Evolutionary conservation across 2,329 filamentous ascomycete species (phyloP).

Genomic region (Colletotrichum brevisporum): DNA sequence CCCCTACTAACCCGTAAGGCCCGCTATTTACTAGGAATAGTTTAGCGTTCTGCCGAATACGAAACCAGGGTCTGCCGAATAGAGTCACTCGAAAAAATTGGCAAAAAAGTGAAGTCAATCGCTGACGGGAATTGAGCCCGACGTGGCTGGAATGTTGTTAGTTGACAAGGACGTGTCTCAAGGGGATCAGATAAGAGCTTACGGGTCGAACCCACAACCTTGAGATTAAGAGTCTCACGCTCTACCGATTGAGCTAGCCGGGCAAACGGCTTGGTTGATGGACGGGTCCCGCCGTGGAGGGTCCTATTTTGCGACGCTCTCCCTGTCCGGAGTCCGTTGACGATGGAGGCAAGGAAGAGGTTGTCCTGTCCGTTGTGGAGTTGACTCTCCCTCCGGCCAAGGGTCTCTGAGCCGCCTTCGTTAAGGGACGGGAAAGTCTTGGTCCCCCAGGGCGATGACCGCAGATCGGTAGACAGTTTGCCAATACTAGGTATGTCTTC

Average conservation of each 20-base stretch:
- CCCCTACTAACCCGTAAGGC: too few species aligned
- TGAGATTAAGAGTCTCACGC: conserved; percentile 79
- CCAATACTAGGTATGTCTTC: not conserved
- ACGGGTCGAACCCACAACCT: conserved; percentile 67
- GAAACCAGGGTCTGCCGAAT: too few species aligned
- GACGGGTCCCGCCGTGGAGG: not conserved
- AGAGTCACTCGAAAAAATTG: not conserved
- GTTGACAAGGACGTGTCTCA: not conserved
- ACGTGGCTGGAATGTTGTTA: conserved; percentile 10
- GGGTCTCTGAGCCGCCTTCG: not conserved
- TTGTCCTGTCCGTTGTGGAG: not conserved
- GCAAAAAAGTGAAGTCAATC: not conserved
- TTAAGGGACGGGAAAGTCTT: too few species aligned
- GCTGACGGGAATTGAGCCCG: conserved; percentile 27
- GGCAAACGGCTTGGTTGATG: conserved; percentile 48
- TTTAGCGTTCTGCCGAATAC: too few species aligned
- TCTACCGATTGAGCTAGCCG: conserved; percentile 80
- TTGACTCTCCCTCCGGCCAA: not conserved
- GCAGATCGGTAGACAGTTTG: not conserved
- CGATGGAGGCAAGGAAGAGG: not conserved
- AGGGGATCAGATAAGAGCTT: conserved; percentile 10
- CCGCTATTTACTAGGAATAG: too few species aligned
- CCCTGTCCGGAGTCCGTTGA: not conserved
- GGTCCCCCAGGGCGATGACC: conserved; percentile 17
- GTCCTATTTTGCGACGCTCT: not conserved